Conservation (phyloP, 805 yeast genomes). For the Wickerhamomyces tratensis region DNA sequence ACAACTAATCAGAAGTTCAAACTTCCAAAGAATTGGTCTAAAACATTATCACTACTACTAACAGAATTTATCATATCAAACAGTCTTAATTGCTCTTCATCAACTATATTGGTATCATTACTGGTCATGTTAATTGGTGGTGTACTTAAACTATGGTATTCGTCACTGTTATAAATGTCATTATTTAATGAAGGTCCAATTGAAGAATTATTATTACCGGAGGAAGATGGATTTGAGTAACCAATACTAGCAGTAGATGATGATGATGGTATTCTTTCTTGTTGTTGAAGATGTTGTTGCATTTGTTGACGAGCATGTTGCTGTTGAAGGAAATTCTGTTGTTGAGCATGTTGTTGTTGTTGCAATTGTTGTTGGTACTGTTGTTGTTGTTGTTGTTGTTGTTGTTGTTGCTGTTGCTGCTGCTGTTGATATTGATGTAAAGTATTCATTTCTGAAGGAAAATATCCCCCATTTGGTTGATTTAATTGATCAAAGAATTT, state of each 20-base stretch:
- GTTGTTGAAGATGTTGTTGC: constrained; percentile 1
- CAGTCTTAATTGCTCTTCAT: constrained; percentile 41
- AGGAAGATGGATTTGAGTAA: too few relatives aligned
- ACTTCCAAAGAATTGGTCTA: constrained; percentile 53
- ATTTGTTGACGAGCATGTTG: not conserved
- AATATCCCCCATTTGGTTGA: not conserved
- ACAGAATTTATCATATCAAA: constrained; percentile 55
- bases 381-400: not conserved
- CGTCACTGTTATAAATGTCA: not conserved
- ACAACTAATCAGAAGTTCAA: constrained; percentile 1
- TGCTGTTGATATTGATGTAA: constrained; percentile 1
- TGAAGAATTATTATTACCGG: constrained; percentile 1
- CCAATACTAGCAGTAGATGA: too few relatives aligned
- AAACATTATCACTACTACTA: constrained; percentile 49
- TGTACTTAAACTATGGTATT: constrained; percentile 14
- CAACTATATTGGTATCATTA: constrained; percentile 4
- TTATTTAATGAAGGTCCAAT: not conserved
- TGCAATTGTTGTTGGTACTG: constrained; percentile 5
- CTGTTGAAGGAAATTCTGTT: not conserved
- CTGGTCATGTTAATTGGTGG: constrained; percentile 7
- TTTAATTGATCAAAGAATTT: constrained; percentile 15
- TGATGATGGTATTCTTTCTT: too few relatives aligned
- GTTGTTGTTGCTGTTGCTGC: not conserved
- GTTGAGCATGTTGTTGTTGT: not conserved
- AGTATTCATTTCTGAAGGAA: constrained; percentile 1